Base-by-base conservation (phyloP, 176 grass and related monocot genomes). In the Chloris gayana region DNA sequence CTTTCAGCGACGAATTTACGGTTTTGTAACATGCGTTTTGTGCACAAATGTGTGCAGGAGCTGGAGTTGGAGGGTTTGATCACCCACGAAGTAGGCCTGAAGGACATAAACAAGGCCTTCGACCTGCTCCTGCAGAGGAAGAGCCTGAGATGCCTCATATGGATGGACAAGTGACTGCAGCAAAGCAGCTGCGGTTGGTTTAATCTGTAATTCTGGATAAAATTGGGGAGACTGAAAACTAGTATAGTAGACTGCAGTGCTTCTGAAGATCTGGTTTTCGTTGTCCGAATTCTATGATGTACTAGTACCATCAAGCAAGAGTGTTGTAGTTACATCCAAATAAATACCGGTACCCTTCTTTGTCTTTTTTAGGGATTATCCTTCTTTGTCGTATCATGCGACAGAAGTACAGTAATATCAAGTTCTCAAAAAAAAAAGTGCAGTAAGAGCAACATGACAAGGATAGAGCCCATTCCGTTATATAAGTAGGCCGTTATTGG, bases 91-190 rank as follows among this genome's bases (percentile, higher is more conserved):
- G 26, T 97, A 0, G 87, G 70, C 0, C 62, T 97, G 2, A 9
- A 87, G 18, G 91, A 93, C 11, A 97, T 93, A 14, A 97, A 97
- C 88, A 87, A 50, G 47, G 88, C 91, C 7, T 97, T 97, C 71
- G 82, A 93, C 38, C 66, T 97, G 53, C 88, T 97, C 15, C 18
- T 83, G 19, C 59, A 89, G 51, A 88, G 94, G 49, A 88, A 93
- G 89, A 91, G 91, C 68, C 80, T 97, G 70, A 74, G 94, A 59
- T 93, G 88, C 78, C 69, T 85, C 50, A 88, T 97, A 32, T 93
- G 94, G 94, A 97, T 97, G 94, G 84, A 93, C 50, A 85, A 82
- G 80, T 85, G 69, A 78, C 1, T 25, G 46, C 18, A 56, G 41
- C 4, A 35, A 42, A 30, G 6, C 42, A 9, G 25, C 41, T n/a